These are phyloP conservation scores for Penicillium sclerotigenum DNA, from an alignment of 2,329 filamentous ascomycete species.

Conservation along the genomic window DNA sequence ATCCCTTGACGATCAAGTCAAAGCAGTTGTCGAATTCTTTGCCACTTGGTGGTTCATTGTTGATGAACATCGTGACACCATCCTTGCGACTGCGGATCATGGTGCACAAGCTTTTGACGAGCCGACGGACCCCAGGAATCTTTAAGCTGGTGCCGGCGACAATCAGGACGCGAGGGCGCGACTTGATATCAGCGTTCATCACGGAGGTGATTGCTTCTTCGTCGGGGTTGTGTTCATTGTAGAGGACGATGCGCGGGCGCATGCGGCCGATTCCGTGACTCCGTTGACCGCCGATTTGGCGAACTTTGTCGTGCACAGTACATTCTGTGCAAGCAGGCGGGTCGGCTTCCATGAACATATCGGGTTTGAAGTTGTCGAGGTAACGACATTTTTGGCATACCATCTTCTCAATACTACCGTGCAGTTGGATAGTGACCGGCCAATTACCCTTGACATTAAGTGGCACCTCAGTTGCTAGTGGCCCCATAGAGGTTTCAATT, in stretches of 20 bases:
- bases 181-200: constrained; percentile 77
- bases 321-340: constrained; percentile 78
- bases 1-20: constrained; percentile 84
- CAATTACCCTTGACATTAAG: constrained; percentile 82
- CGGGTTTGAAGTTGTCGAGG: constrained; percentile 70
- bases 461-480: constrained; percentile 76
- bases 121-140: constrained; percentile 83
- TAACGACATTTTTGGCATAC: constrained; percentile 89
- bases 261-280: constrained; percentile 90
- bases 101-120: constrained; percentile 86
- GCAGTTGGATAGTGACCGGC: constrained; percentile 89
- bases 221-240: constrained; percentile 96
- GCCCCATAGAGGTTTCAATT: constrained; percentile 79
- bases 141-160: constrained; percentile 96
- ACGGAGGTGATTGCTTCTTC: constrained; percentile 94
- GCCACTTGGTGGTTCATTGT: constrained; percentile 77
- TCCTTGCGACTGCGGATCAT: constrained; percentile 74
- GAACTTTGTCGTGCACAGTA: constrained; percentile 68
- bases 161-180: constrained; percentile 83
- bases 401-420: constrained; percentile 93
- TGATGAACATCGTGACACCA: constrained; percentile 91
- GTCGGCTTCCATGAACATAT: constrained; percentile 78
- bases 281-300: constrained; percentile 76
- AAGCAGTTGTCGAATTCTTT: constrained; percentile 88
- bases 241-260: constrained; percentile 89